Evolutionary conservation across 768 basidiomycete species (phyloP).

Genomic region (Pholiota molesta): DNA sequence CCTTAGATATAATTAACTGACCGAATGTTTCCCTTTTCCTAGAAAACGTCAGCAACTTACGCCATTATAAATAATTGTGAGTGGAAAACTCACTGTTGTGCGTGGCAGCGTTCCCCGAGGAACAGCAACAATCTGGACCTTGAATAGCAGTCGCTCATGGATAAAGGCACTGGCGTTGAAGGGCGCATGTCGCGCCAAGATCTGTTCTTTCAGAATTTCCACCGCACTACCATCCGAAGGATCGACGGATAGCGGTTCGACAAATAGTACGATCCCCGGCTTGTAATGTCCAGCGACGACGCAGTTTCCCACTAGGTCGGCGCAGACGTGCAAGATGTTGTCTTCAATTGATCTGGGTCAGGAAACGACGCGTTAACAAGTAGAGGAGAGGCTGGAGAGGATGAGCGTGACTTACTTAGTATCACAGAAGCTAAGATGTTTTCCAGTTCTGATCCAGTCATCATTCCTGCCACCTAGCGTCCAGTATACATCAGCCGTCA

Average conservation of each 20-base stretch:
- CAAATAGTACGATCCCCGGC: slow-evolving; percentile 29
- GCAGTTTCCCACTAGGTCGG: slow-evolving; percentile 31
- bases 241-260: slow-evolving; percentile 23
- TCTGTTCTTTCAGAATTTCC: slow-evolving; percentile 20
- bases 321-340: slow-evolving; percentile 28
- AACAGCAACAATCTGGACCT: slow-evolving; percentile 25
- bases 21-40: slow-evolving; percentile 1
- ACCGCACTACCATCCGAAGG: slow-evolving; percentile 6
- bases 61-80: not conserved
- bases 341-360: slow-evolving; percentile 34
- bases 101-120: slow-evolving; percentile 10
- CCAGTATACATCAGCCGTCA: not conserved
- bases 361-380: not conserved
- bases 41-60: not conserved
- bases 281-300: slow-evolving; percentile 36
- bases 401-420: slow-evolving; percentile 47
- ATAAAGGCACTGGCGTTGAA: slow-evolving; percentile 28
- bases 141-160: slow-evolving; percentile 30
- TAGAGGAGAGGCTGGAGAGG: not conserved
- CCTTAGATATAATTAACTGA: not conserved
- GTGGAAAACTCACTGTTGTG: slow-evolving; percentile 5
- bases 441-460: slow-evolving; percentile 71
- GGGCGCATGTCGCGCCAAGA: slow-evolving; percentile 23
- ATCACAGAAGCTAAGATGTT: slow-evolving; percentile 67
- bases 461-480: slow-evolving; percentile 56